Evolutionary conservation across 148 eudicot genomes (phyloP), one percentile per base, ranked within the genome.

Genomic region (Rhododendron kiyosumense): DNA sequence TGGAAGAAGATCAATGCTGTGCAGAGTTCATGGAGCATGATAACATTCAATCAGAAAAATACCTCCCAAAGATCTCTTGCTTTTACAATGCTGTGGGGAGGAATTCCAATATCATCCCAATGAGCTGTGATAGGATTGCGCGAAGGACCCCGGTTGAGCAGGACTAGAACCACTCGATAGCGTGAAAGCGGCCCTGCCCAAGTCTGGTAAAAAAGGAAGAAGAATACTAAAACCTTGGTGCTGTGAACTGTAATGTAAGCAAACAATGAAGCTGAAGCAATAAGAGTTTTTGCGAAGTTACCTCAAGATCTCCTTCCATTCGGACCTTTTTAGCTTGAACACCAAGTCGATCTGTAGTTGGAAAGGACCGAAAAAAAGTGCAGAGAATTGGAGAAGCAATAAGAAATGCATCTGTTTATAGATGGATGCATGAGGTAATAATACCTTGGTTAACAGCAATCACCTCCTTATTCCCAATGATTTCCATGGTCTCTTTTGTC

Each of bases 1-100:
- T 45, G 24, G 20, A 9, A 26, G 3, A 75, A 82, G 28, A 82
- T 1, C 41, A 36, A 12, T 80, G 65, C 0, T 34, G 83, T 32
- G 71, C 48, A 10, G 38, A 51, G 34, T 81, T 34, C 45, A 12
- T 7, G 34, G 38, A 45, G 46, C 12, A 81, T 7, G 46, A 18
- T 26, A 20, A 12, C 12, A 45, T 22, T 24, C 75, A 69, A 69
- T 43, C 26, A 24, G 8, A 12, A 38, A 76, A 12, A 30, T 92
- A 93, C 97, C 93, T 89, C 86, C 98, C 98, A 95, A 84, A 93
- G 90, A 84, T 95, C 98, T 89, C 95, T 92, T 61, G 92, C 95
- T 81, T 87, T 54, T 49, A 93, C 98, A 7, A 88, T 18, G 57
- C 87, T 91, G 45, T 81, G 48, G 1, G 83, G 82, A 67, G 98